Base-by-base conservation (phyloP, 2,329 filamentous ascomycete species). In the Cladorrhinum sp. region DNA sequence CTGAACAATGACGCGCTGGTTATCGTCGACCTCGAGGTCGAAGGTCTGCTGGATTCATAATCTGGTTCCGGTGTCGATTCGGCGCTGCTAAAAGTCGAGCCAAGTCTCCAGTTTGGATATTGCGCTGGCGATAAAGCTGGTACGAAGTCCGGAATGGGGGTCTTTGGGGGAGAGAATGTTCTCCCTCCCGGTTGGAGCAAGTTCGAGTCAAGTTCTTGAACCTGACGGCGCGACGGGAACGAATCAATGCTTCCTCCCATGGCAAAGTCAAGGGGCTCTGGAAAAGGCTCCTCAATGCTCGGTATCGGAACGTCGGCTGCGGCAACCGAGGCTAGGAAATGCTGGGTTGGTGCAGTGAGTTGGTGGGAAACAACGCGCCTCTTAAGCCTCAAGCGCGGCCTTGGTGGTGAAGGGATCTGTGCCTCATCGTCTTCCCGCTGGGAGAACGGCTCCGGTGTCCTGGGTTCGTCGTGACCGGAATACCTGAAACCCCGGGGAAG, bases 291-390 rank as follows among this genome's bases (percentile, higher is more conserved):
- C 71, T 88, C 85, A 59, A 88, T 86, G 70, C 85, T 87, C 13
- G 85, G 85, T 55, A 88, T 81, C 23, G 85, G 84, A 3, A 86
- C 76, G 69, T 88, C 85, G 62, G 84, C 85, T 18, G 85, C 84
- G 50, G 84, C 85, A 60, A 88, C 85, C 3, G 85, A 87, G 2
- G 84, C 85, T n/a, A 88, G 79, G 68, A 88, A 88, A 55, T 88
- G 84, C 68, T 86, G 79, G 1, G 85, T 88, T 1, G 85, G 84
- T 38, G 84, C 84, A 61, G 78, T 73, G 10, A 83, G 75, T 59
- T 80, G 77, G 23, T 80, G 77, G 24, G 82, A 79, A 38, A 78
- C 77, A 67, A 80, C 78, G 66, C 83, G 83, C 67, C 80, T 79
- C 72, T 84, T 84, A 62, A 86, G 72, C 64, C 77, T 79, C 66